These are phyloP conservation scores for Anacardium occidentale DNA, from an alignment of 345 rosid species.

Conservation along the genomic window DNA sequence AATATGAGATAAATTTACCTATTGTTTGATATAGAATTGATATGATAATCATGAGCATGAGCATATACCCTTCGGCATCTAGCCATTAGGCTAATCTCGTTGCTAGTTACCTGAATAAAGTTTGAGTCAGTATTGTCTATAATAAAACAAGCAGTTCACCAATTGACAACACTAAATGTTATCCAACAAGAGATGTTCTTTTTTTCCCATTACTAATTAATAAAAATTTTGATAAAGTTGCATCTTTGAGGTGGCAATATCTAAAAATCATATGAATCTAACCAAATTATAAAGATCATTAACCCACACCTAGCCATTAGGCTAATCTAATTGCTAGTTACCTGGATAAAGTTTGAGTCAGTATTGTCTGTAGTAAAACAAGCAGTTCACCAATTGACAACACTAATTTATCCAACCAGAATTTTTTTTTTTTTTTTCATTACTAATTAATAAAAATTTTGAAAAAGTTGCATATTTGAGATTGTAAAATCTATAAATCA, in stretches of 20 bases:
- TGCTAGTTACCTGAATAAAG: conserved; percentile 65
- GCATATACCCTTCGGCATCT: conserved; percentile 95
- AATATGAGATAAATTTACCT: conserved; percentile 43
- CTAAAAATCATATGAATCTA: neutral
- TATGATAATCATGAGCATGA: conserved; percentile 99
- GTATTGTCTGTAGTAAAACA: neutral
- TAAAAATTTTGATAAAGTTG: neutral
- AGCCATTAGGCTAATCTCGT: conserved; percentile 80
- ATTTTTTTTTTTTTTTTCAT: neutral
- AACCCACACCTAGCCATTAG: conserved; percentile 27
- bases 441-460: neutral
- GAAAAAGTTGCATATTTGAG: neutral
- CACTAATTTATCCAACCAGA: neutral
- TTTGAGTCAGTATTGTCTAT: conserved; percentile 9
- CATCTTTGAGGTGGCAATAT: neutral
- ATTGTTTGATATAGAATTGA: conserved; percentile 93
- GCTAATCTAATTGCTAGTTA: conserved; percentile 77
- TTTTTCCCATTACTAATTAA: neutral
- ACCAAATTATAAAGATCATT: conserved; percentile 3
- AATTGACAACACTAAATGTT: neutral
- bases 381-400: conserved; percentile 1
- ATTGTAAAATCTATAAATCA: neutral
- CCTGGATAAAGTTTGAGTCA: conserved; percentile 42
- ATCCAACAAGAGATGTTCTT: neutral
- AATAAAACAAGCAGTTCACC: conserved; percentile 7